Base-by-base conservation (phyloP, 2,329 filamentous ascomycete species). In the Zarea fungicola region DNA sequence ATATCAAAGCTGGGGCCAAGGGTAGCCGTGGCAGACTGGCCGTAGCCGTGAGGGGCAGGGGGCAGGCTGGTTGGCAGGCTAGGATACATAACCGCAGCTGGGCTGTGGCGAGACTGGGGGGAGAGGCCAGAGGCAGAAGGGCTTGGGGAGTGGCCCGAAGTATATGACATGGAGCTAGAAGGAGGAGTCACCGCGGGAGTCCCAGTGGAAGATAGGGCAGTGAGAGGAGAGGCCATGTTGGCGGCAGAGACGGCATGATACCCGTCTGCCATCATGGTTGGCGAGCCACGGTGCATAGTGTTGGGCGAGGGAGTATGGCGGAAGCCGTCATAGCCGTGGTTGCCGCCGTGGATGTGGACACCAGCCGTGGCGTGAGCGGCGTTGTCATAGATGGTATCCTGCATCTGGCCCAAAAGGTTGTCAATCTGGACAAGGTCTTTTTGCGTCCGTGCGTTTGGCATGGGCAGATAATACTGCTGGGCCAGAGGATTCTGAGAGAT, bases 311-410 rank as follows among this genome's bases (percentile, higher is more conserved):
- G 76, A 58, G 75, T 80, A 60, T 77, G 72, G 55, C 81, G 79
- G 67, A 79, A 74, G 56, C 76, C 76, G 53, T 76, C 75, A 48
- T 78, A 72, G 29, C 75, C 63, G 60, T 86, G 84, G 62, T 89
- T 35, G 39, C 49, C 84, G 41, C 84, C 80, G 43, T 87, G 82
- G 54, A 90, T 82, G 58, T 87, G 86, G 51, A 95, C 80, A 50
- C 88, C 87, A 36, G 86, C 85, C 3, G 89, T 88, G 26, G 89
- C 85, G 43, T 90, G 85, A 59, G 84, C 88, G 48, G 90, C 84
- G 65, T 85, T 95, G 71, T 97, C 93, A 64, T 97, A 97, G 42
- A 97, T 89, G 39, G 92, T 96, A 55, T 86, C 84, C 70, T 96
- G 91, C 77, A 97, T 92, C 70, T 96, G 89, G 70, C 96, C 90